Evolutionary conservation across 352 stramenopile genomes (phyloP).

Genomic region (Phytophthora vignae): DNA sequence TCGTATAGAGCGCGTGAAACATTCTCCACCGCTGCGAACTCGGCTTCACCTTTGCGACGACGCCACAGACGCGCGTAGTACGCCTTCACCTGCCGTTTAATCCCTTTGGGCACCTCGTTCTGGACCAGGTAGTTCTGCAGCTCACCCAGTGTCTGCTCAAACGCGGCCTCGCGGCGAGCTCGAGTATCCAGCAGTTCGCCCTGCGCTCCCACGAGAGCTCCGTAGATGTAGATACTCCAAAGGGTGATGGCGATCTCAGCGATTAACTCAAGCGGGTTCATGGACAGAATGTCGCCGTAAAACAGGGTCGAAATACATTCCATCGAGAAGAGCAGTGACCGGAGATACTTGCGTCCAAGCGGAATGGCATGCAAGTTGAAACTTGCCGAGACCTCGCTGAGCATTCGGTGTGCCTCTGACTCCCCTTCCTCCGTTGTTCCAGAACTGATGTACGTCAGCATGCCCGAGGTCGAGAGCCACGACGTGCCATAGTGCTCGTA

Average conservation of each 20-base stretch:
- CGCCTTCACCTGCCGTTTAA: slow-evolving; percentile 77
- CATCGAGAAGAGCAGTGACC: slow-evolving; percentile 68
- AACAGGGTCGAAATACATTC: slow-evolving; percentile 77
- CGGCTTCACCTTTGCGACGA: slow-evolving; percentile 56
- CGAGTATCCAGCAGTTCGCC: slow-evolving; percentile 60
- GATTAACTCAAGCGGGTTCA: slow-evolving; percentile 71
- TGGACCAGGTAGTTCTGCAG: slow-evolving; percentile 78
- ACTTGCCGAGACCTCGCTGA: slow-evolving; percentile 9
- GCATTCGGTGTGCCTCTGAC: slow-evolving; percentile 6
- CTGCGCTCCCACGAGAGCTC: slow-evolving; percentile 65
- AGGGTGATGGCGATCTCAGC: slow-evolving; percentile 66
- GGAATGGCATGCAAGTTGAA: slow-evolving; percentile 31
- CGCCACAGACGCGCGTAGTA: slow-evolving; percentile 76
- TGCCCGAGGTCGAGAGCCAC: slow-evolving; percentile 66
- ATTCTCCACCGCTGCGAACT: slow-evolving; percentile 55
- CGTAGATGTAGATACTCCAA: slow-evolving; percentile 78
- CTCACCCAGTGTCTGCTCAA: slow-evolving; percentile 72
- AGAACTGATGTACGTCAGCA: slow-evolving; percentile 45
- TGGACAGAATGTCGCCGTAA: slow-evolving; percentile 74
- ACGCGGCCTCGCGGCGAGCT: slow-evolving; percentile 53
- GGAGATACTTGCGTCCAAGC: slow-evolving; percentile 67
- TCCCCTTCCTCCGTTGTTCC: slow-evolving; percentile 10
- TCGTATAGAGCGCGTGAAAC: slow-evolving; percentile 66
- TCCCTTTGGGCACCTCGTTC: slow-evolving; percentile 68
- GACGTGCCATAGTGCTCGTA: slow-evolving; percentile 51